phyloP scores from a whole-genome alignment of 306 rosid species.

The Hylodesmum podocarpum region DNA sequence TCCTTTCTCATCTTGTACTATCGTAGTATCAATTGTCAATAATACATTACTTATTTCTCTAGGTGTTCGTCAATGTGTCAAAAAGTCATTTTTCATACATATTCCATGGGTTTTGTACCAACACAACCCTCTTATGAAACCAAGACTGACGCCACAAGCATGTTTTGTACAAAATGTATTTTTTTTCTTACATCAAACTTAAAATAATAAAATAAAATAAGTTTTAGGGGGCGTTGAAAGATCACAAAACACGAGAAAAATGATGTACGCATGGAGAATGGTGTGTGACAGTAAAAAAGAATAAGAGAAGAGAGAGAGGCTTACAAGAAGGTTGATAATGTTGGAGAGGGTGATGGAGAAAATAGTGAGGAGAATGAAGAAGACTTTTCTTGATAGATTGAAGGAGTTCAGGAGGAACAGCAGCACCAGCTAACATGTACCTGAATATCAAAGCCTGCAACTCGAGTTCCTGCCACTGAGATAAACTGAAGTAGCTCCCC shows the following conservation, averaged over 20 bases:
- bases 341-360: constrained; percentile 65
- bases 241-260: constrained; percentile 6
- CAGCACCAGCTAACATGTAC: constrained; percentile 82
- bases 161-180: not conserved
- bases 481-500: constrained; percentile 78
- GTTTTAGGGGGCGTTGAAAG: not conserved
- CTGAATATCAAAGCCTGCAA: constrained; percentile 88
- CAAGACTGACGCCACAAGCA: constrained; percentile 22
- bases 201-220: not conserved
- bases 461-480: constrained; percentile 97
- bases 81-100: too few relatives aligned
- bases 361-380: constrained; percentile 44
- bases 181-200: not conserved
- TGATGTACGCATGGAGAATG: not conserved
- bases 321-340: constrained; percentile 72
- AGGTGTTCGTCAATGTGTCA: too few relatives aligned
- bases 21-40: too few relatives aligned
- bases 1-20: too few relatives aligned
- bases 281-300: not conserved
- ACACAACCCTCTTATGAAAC: not conserved
- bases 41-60: too few relatives aligned
- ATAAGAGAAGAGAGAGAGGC: constrained; percentile 2
- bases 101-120: too few relatives aligned
- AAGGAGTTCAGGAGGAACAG: constrained; percentile 91
- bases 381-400: constrained; percentile 87